Base-by-base conservation (phyloP, 805 yeast genomes). In the Nakazawaea ambrosiae region DNA sequence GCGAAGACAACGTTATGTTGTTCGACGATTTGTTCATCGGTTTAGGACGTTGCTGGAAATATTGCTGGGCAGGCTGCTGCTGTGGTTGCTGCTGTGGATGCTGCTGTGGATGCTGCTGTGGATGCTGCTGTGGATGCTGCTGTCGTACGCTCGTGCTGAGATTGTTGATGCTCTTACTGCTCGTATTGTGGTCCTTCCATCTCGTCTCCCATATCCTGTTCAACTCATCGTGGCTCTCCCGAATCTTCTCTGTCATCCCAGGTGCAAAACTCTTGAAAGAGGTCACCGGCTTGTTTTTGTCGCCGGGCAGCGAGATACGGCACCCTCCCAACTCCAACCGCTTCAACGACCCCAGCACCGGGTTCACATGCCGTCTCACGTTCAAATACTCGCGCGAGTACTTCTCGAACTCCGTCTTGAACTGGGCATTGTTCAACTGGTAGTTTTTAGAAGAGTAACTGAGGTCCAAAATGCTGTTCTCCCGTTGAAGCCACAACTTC, bases 401-500 rank as follows among this genome's bases (percentile, higher is more conserved):
- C 43, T 85, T 67, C 54, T 86, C 95, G 50, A 77, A 82, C 51
- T 83, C 92, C n/a, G 86, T 70, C 46, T 85, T 68, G 6, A 75
- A 68, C 43, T 74, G 81, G 16, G 79, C 61, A 20, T 43, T 48
- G 20, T 48, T 50, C 20, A 38, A 8, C 10, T 58, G 36, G 61
- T 63, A 47, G 54, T 61, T 38, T 60, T 51, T 25, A 1, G 31
- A 17, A 5, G 28, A 40, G 44, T 48, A 58, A 36, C 49, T 62
- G 36, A 78, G 57, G 52, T 81, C 89, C 60, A 80, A 61, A 29
- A 81, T 61, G 2, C 85, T 76, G 48, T 75, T 80, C 46, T 83
- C 90, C 45, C 90, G 65, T 54, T 83, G 95, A 24, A 86, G 61
- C 95, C 95, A 85, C 36, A 87, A 66, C 44, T 79, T 72, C 51